Evolutionary conservation across 805 yeast species (phyloP), one percentile per base, ranked within the genome.

Genomic region (Candida taoyuanica): DNA sequence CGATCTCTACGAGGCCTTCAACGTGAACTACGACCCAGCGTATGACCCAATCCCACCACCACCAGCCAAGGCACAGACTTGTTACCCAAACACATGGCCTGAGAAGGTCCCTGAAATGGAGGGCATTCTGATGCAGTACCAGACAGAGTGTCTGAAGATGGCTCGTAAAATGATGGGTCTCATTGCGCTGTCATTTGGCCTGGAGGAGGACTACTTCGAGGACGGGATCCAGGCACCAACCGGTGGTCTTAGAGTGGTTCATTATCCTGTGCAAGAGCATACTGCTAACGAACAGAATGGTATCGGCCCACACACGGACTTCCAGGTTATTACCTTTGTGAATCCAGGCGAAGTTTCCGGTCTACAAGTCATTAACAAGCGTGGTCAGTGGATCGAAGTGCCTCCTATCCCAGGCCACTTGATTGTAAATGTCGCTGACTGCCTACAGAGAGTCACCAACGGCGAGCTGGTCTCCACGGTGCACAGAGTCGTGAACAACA

Each of bases 221-320:
- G 40, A 50, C 5, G 43, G 39, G 24, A 50, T 55, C 24, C 44
- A 52, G 5, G 49, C 50, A 5, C 55, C 63, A 5, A 46, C 52
- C 35, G 58, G 61, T 25, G 57, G 56, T 16, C 43, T 58, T 13
- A 49, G 69, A 33, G 33, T 63, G 25, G 43, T 63, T n/a, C 67
- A 62, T 37, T 65, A 64, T 31, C 60, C 64, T 5, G 56, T 47
- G 5, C 55, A 55, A 27, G 59, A 53, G 9, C 50, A 56, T 16
- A 37, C 49, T 5, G 49, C 44, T 4, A 60, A 53, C 4, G 50
- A 53, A 17, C 54, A 57, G 34, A 56, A 59, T 35, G 59, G 68
- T n/a, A 60, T 63, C 37, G 68, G 66, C 7, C 64, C 68, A 3
- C 70, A 65, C 42, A 62, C 67, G 3, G 70, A 65, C 39, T 62